Evolutionary conservation across 345 rosid species (phyloP).

Genomic region (Limnanthes douglasii): DNA sequence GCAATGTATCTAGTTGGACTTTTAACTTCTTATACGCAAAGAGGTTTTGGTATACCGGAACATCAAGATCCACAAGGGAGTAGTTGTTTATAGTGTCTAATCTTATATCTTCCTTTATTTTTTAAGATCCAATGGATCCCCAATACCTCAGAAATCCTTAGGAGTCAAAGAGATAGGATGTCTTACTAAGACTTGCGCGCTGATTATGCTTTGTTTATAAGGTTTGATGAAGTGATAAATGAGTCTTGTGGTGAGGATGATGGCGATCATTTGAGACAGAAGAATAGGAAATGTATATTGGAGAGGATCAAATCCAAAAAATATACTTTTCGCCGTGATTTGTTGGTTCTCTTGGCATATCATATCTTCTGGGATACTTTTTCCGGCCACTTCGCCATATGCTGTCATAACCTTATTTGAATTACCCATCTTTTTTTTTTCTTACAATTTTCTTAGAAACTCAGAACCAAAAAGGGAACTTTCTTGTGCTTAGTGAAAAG

Average conservation of each 20-base stretch:
- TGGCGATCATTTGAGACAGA: constrained; percentile 11
- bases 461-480: constrained; percentile 1
- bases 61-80: background rate
- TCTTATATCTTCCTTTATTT: too few species aligned
- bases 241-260: constrained; percentile 12
- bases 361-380: constrained; percentile 10
- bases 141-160: too few species aligned
- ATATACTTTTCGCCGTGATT: constrained; percentile 10
- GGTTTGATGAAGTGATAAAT: constrained; percentile 10
- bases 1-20: too few species aligned
- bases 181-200: constrained; percentile 19
- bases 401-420: background rate
- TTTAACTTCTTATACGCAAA: too few species aligned
- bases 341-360: constrained; percentile 9
- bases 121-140: too few species aligned
- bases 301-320: constrained; percentile 12
- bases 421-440: background rate
- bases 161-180: too few species aligned
- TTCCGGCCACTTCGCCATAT: constrained; percentile 10
- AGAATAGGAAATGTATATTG: constrained; percentile 12
- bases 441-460: constrained; percentile 1
- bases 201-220: constrained; percentile 15
- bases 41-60: background rate
- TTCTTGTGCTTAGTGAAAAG: background rate
- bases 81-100: too few species aligned